Evolutionary conservation across 805 yeast species (phyloP).

Genomic region (Ogataea henricii): DNA sequence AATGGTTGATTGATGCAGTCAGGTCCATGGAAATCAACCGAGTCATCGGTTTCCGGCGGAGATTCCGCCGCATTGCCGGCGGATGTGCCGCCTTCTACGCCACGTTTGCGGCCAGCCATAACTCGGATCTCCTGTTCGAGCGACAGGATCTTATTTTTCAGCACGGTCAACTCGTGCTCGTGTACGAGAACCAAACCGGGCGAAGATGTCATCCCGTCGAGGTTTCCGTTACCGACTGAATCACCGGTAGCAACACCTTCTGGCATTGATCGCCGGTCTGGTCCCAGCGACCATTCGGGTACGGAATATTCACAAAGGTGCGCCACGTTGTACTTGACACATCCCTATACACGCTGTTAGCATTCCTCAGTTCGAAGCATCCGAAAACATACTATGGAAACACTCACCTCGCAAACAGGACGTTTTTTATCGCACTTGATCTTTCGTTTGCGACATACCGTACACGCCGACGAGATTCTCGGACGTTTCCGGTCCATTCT

Average conservation of each 20-base stretch:
- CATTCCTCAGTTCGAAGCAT: neutral
- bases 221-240: neutral
- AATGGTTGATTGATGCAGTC: neutral
- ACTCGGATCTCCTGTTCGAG: conserved; percentile 1
- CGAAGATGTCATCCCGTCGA: neutral
- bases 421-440: conserved; percentile 46
- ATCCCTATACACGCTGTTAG: conserved; percentile 15
- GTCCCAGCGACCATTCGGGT: conserved; percentile 25
- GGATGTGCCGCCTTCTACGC: neutral
- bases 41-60: neutral
- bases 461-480: conserved; percentile 44
- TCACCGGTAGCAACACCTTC: neutral
- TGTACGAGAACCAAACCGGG: neutral
- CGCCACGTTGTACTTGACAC: conserved; percentile 28
- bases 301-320: conserved; percentile 30
- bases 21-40: conserved; percentile 5
- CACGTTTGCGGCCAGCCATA: neutral
- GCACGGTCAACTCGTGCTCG: conserved; percentile 8
- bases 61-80: neutral
- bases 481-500: conserved; percentile 13
- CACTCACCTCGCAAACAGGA: conserved; percentile 38
- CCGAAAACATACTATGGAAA: neutral
- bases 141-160: neutral
- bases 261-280: neutral
- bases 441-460: conserved; percentile 44